phyloP scores from a whole-genome alignment of 129 eudicot species.

The Ambrosia artemisiifolia region DNA sequence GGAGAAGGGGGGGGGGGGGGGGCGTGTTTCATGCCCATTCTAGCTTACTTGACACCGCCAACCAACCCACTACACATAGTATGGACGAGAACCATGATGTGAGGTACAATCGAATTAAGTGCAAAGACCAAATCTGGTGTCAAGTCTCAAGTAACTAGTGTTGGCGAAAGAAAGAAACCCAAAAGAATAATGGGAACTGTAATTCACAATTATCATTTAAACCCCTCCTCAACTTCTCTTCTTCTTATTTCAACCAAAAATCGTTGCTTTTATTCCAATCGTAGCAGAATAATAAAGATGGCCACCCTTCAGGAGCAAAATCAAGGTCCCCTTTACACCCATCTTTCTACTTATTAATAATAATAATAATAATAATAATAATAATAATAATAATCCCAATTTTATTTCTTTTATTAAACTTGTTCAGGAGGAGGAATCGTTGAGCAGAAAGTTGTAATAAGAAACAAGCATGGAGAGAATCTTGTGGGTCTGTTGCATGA shows the following conservation, averaged over 20 bases:
- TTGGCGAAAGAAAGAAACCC: too few relatives aligned
- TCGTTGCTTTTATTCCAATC: slow-evolving; percentile 1
- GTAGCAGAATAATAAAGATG: slow-evolving; percentile 14
- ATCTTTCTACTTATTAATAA: not conserved
- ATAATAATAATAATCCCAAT: not conserved
- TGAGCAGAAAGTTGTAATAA: slow-evolving; percentile 48
- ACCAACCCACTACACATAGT: too few relatives aligned
- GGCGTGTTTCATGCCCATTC: too few relatives aligned
- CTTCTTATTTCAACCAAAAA: slow-evolving; percentile 5
- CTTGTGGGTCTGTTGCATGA: slow-evolving; percentile 78
- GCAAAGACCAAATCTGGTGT: not conserved
- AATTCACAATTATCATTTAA: slow-evolving; percentile 11
- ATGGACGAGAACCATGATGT: too few relatives aligned
- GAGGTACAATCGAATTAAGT: not conserved
- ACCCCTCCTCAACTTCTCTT: slow-evolving; percentile 23
- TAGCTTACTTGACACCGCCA: too few relatives aligned
- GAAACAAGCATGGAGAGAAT: slow-evolving; percentile 56
- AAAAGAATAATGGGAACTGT: slow-evolving; percentile 18
- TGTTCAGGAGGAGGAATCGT: slow-evolving; percentile 28
- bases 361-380: too few relatives aligned
- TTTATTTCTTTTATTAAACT: not conserved
- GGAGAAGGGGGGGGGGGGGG: too few relatives aligned
- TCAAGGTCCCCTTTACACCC: slow-evolving; percentile 19
- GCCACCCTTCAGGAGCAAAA: slow-evolving; percentile 12
- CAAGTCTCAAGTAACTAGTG: too few relatives aligned